A percentile compares a stretch with the other conserved stretches of the same genome.
These are phyloP conservation scores for Passalora sequoiae DNA, from an alignment of 2,329 filamentous ascomycete genomes.

Conservation along the genomic window DNA sequence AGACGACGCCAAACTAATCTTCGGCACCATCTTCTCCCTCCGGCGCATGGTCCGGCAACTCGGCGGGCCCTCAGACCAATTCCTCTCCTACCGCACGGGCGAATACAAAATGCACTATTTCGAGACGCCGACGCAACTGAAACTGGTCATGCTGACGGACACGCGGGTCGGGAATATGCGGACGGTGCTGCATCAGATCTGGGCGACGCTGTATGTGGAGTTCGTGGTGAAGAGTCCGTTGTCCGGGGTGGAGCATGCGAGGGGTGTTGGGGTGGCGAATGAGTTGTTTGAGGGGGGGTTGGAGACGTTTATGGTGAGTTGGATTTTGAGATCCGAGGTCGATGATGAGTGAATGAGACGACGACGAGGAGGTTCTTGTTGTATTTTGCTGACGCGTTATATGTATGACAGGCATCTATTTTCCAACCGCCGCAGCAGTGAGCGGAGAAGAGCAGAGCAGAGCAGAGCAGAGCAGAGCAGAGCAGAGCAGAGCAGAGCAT, in stretches of 20 bases:
- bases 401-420: no score
- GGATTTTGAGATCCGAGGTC: no score
- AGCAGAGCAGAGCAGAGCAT: no score
- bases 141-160: conserved; percentile 95
- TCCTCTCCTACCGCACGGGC: conserved; percentile 86
- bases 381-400: no score
- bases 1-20: conserved; percentile 94
- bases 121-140: conserved; percentile 91
- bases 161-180: conserved; percentile 71
- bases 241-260: conserved; percentile 56
- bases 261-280: conserved; percentile 59
- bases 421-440: no score
- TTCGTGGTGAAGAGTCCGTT: conserved; percentile 68
- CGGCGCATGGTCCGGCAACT: conserved; percentile 96
- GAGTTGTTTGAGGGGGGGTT: conserved; percentile 62
- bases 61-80: conserved; percentile 84
- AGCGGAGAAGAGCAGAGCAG: no score
- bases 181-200: conserved; percentile 94
- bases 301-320: conserved; percentile 67
- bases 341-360: no score
- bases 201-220: conserved; percentile 96
- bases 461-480: no score
- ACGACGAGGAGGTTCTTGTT: no score
- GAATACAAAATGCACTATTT: conserved; percentile 99
- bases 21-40: conserved; percentile 92